phyloP scores from a whole-genome alignment of 306 rosid species.

The barrel medic (Medicago truncatula) region MtrunA17r5.0-ANR NC_053047.1:13129501-13130000 shows the following conservation, averaged over 20 bases:
- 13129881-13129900: conserved; percentile 33
- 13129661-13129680: conserved; percentile 22
- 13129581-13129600: background rate
- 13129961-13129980: background rate
- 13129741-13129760: conserved; percentile 39
- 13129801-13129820: conserved; percentile 68
- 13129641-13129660: conserved; percentile 7
- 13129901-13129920: conserved; percentile 23
- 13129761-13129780: conserved; percentile 45
- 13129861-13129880: conserved; percentile 42
- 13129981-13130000: background rate
- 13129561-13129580: background rate
- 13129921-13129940: background rate
- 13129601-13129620: background rate
- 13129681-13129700: conserved; percentile 22
- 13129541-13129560: background rate
- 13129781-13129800: conserved; percentile 70
- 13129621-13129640: background rate
- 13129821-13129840: conserved; percentile 58
- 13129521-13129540: too few species aligned
- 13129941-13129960: background rate
- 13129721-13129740: conserved; percentile 59
- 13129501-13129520: too few species aligned
- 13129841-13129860: conserved; percentile 64
- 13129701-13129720: conserved; percentile 23